Evolutionary conservation across 257 asterid genomes (phyloP).

Genomic region (Nicotiana tabacum): DNA sequence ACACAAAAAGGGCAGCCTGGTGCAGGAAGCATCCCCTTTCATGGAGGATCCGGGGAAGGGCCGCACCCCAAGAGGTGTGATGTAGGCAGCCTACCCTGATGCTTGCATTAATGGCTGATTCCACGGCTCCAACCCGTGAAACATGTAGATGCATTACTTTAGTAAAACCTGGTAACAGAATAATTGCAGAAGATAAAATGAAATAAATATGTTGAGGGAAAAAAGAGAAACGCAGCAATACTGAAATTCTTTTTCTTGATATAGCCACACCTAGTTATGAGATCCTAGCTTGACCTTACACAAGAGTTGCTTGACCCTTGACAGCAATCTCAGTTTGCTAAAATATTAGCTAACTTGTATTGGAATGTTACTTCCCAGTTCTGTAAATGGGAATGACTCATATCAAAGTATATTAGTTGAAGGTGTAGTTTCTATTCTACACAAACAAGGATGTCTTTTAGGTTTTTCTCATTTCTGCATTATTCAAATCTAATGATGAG

Average conservation of each 20-base stretch:
- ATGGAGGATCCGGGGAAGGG: too few relatives aligned
- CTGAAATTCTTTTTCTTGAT: not conserved
- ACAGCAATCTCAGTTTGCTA: not conserved
- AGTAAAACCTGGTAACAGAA: not conserved
- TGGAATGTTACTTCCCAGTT: not conserved
- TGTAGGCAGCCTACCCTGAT: too few relatives aligned
- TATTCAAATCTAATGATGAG: conserved; percentile 49
- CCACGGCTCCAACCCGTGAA: too few relatives aligned
- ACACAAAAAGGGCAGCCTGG: too few relatives aligned
- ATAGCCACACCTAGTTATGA: not conserved
- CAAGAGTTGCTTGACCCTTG: conserved; percentile 3
- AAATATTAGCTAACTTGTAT: not conserved
- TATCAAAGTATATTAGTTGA: not conserved
- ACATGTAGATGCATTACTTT: not conserved
- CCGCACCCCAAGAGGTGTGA: too few relatives aligned
- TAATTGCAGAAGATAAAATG: not conserved
- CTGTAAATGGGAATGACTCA: conserved; percentile 1
- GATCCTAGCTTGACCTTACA: conserved; percentile 10
- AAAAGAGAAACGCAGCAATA: not conserved
- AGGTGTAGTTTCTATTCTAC: not conserved
- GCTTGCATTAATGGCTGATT: too few relatives aligned
- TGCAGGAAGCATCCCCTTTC: too few relatives aligned
- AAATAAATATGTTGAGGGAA: not conserved
- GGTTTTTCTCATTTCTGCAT: not conserved
- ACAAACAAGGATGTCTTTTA: too few relatives aligned